Percentiles rank a stretch among this genome's conserved stretches.
These are phyloP conservation scores for Ceratocystis variospora DNA, from an alignment of 2,329 filamentous ascomycete species.

Conservation along the genomic window DNA sequence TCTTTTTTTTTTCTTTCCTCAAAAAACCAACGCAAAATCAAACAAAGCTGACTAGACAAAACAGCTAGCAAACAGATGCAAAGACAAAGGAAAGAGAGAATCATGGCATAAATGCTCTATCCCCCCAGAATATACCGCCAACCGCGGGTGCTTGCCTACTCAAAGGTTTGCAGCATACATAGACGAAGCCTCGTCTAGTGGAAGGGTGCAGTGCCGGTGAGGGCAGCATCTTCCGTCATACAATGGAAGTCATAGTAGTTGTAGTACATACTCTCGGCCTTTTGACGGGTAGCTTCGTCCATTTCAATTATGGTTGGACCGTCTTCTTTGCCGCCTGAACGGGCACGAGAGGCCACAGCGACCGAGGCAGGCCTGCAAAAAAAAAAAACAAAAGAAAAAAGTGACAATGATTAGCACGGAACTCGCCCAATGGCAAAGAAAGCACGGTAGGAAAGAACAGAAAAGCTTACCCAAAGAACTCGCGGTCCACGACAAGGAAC, in stretches of 20 bases:
- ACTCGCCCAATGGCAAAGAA: neutral
- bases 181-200: slow-evolving; percentile 27
- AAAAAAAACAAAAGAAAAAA: no score
- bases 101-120: neutral
- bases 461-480: slow-evolving; percentile 65
- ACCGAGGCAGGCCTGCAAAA: slow-evolving; percentile 34
- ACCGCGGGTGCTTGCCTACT: neutral
- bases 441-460: neutral
- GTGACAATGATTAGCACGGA: slow-evolving; percentile 11
- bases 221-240: slow-evolving; percentile 32
- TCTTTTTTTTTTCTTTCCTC: neutral
- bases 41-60: neutral
- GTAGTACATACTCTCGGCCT: slow-evolving; percentile 38
- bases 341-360: slow-evolving; percentile 29
- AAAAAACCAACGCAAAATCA: slow-evolving; percentile 4
- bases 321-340: slow-evolving; percentile 33
- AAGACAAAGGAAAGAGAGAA: slow-evolving; percentile 9
- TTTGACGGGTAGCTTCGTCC: slow-evolving; percentile 37
- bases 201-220: slow-evolving; percentile 39
- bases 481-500: slow-evolving; percentile 68
- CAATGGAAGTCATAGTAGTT: slow-evolving; percentile 41
- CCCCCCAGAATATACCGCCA: neutral
- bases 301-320: slow-evolving; percentile 32
- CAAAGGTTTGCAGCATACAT: neutral
- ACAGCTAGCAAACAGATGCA: slow-evolving; percentile 11